These are phyloP conservation scores for Zymoseptoria tritici DNA, from an alignment of 2,329 filamentous ascomycete genomes.

Conservation along the genomic window DNA sequence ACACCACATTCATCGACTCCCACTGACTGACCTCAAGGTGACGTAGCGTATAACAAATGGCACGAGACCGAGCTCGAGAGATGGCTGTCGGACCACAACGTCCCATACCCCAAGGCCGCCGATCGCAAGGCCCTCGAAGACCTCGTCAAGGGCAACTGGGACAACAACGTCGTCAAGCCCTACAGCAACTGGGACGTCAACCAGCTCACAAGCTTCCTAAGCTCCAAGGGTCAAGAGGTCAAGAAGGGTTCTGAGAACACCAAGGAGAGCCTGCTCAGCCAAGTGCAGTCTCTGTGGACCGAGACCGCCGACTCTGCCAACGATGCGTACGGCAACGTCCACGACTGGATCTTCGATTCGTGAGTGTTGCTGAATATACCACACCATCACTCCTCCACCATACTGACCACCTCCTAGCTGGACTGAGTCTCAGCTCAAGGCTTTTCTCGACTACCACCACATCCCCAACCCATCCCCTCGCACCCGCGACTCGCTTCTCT, in stretches of 20 bases:
- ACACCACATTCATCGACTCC: conserved; percentile 3
- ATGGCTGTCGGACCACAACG: conserved; percentile 87
- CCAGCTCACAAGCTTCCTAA: conserved; percentile 61
- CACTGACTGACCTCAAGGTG: conserved; percentile 24
- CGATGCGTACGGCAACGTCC: conserved; percentile 62
- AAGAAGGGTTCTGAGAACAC: conserved; percentile 59
- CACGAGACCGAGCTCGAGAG: conserved; percentile 95
- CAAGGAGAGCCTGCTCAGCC: conserved; percentile 59
- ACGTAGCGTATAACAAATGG: conserved; percentile 92
- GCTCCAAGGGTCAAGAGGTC: conserved; percentile 61
- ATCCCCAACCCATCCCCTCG: conserved; percentile 85
- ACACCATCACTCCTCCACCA: background rate
- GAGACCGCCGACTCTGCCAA: conserved; percentile 72
- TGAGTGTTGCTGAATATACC: conserved; percentile 32
- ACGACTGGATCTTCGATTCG: conserved; percentile 88
- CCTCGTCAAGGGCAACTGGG: conserved; percentile 86
- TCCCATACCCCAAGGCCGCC: conserved; percentile 82
- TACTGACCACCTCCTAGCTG: conserved; percentile 49
- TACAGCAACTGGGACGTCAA: conserved; percentile 70
- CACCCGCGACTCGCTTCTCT: conserved; percentile 72
- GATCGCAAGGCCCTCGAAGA: conserved; percentile 93
- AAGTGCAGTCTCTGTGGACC: conserved; percentile 68
- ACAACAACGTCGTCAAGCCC: conserved; percentile 63
- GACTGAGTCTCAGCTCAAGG: conserved; percentile 87
- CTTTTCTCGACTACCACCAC: conserved; percentile 80